Conservation (phyloP, 1,139 yeast genomes). For the Taphrina pruni region DNA sequence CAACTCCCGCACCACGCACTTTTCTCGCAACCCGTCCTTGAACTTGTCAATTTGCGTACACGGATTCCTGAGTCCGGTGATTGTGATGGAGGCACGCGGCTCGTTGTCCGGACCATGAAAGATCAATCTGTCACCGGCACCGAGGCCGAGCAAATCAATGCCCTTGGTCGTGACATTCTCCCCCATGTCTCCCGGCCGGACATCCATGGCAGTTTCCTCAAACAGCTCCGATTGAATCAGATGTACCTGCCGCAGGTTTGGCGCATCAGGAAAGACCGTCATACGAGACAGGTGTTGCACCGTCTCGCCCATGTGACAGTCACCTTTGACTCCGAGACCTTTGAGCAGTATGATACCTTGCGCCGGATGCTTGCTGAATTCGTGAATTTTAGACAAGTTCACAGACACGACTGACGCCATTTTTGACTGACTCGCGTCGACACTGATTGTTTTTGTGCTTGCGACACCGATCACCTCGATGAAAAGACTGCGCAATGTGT, state of each 20-base stretch:
- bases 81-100: slow-evolving; percentile 4
- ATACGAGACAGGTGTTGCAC: slow-evolving; percentile 27
- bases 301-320: slow-evolving; percentile 23
- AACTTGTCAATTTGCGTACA: slow-evolving; percentile 30
- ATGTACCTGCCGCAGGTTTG: slow-evolving; percentile 30
- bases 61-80: slow-evolving; percentile 32
- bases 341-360: slow-evolving; percentile 7
- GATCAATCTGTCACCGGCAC: slow-evolving; percentile 9
- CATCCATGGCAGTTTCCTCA: slow-evolving; percentile 8
- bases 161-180: slow-evolving; percentile 34
- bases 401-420: slow-evolving; percentile 22
- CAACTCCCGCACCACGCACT: slow-evolving; percentile 10
- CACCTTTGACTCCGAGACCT: slow-evolving; percentile 27
- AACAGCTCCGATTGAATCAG: slow-evolving; percentile 25
- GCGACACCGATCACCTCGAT: too few relatives aligned
- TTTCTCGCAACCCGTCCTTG: slow-evolving; percentile 19
- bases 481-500: too few relatives aligned
- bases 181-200: slow-evolving; percentile 24
- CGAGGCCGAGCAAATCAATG: slow-evolving; percentile 17
- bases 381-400: slow-evolving; percentile 2
- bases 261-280: slow-evolving; percentile 6
- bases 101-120: slow-evolving; percentile 12
- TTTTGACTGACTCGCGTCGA: too few relatives aligned
- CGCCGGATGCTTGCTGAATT: slow-evolving; percentile 28
- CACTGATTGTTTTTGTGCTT: too few relatives aligned